A percentile compares a stretch with the other conserved stretches of the same genome.
phyloP scores from a whole-genome alignment of 805 yeast genomes.

The Candida cerambycidarum region DNA sequence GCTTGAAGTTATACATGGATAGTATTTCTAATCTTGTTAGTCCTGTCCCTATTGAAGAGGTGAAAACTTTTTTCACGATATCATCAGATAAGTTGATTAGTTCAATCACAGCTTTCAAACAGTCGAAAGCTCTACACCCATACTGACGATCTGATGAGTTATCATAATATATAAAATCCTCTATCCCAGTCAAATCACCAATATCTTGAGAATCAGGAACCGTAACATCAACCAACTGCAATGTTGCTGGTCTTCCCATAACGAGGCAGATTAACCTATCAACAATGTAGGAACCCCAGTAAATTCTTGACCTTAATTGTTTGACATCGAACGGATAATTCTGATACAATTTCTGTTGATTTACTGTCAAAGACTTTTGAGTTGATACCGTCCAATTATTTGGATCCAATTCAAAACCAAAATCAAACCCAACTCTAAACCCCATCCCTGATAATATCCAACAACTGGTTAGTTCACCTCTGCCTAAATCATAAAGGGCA shows the following conservation, averaged over 20 bases:
- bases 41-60: neutral
- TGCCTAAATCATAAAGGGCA: conserved; percentile 15
- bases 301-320: conserved; percentile 13
- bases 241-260: conserved; percentile 13
- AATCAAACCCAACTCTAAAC: conserved; percentile 16
- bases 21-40: conserved; percentile 7
- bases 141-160: conserved; percentile 9
- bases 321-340: conserved; percentile 11
- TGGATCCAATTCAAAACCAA: conserved; percentile 17
- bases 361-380: neutral
- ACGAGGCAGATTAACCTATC: conserved; percentile 14
- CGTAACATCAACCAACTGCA: conserved; percentile 12
- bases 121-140: conserved; percentile 11
- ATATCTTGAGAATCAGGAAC: conserved; percentile 14
- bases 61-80: conserved; percentile 10
- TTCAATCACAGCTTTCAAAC: conserved; percentile 12
- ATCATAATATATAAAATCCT: conserved; percentile 13
- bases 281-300: conserved; percentile 16
- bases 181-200: conserved; percentile 14
- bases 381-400: conserved; percentile 16
- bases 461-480: conserved; percentile 17
- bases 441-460: conserved; percentile 19
- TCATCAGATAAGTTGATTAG: conserved; percentile 11
- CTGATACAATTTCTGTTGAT: conserved; percentile 2
- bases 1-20: conserved; percentile 8